These are phyloP conservation scores for Sarocladium oryzae DNA, from an alignment of 2,329 filamentous ascomycete genomes.

Conservation along the genomic window DNA sequence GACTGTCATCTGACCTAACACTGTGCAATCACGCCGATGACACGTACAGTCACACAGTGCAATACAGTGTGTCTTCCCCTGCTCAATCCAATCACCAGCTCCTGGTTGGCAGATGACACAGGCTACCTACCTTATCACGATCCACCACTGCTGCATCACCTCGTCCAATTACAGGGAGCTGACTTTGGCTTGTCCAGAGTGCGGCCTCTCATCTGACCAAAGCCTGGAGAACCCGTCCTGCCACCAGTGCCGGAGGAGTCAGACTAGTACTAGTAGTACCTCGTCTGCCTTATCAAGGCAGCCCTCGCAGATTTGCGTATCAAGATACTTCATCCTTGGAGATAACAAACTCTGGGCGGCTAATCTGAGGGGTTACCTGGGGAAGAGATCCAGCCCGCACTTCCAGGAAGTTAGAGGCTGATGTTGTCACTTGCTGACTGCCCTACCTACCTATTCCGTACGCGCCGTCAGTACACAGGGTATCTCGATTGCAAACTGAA, in stretches of 20 bases:
- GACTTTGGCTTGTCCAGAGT: too few species aligned
- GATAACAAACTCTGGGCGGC: not conserved
- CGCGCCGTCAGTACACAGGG: too few species aligned
- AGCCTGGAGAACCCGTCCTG: too few species aligned
- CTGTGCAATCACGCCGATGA: not conserved
- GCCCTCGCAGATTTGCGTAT: not conserved
- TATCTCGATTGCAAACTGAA: too few species aligned
- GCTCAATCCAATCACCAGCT: conserved; percentile 1
- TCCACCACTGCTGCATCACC: conserved; percentile 1
- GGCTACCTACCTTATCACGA: conserved; percentile 9
- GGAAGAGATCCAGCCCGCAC: not conserved
- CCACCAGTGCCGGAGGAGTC: too few species aligned
- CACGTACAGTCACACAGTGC: not conserved
- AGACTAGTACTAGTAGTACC: too few species aligned
- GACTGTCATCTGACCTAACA: not conserved
- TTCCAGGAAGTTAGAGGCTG: not conserved
- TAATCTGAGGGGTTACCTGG: not conserved
- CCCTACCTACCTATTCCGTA: too few species aligned
- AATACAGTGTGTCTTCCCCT: not conserved
- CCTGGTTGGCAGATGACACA: conserved; percentile 8
- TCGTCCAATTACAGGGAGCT: not conserved
- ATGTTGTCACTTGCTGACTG: too few species aligned
- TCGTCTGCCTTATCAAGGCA: conserved; percentile 6
- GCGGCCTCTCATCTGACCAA: conserved; percentile 6
- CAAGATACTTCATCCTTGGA: not conserved